Evolutionary conservation across 495 filamentous ascomycete genomes (phyloP).

Genomic region (Aspergillus ellipticus): DNA sequence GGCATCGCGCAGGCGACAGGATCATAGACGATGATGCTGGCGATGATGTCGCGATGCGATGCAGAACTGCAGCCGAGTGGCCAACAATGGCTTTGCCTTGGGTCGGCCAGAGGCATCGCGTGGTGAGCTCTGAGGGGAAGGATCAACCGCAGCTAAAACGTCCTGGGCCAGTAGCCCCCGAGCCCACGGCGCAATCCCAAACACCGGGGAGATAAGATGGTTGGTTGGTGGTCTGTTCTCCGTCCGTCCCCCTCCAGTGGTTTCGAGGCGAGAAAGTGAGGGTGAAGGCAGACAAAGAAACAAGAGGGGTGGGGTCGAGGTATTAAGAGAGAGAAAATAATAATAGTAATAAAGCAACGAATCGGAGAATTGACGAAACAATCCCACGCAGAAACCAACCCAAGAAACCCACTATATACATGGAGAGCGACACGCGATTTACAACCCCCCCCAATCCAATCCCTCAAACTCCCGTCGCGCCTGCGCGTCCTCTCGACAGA

Average conservation of each 20-base stretch:
- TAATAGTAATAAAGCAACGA: neutral
- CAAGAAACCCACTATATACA: constrained; percentile 5
- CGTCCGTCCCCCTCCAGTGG: neutral
- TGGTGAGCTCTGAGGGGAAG: constrained; percentile 8
- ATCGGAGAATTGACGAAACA: too few species aligned
- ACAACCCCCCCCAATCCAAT: neutral
- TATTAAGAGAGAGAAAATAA: too few species aligned
- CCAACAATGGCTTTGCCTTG: constrained; percentile 14
- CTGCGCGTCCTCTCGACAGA: neutral
- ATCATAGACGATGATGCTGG: neutral
- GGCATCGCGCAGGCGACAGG: too few species aligned
- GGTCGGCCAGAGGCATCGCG: constrained; percentile 1
- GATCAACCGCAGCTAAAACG: constrained; percentile 15
- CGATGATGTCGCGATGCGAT: neutral
- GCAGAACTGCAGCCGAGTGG: constrained; percentile 13
- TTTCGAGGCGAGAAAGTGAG: neutral
- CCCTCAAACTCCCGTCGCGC: neutral
- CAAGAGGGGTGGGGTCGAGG: neutral
- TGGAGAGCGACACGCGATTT: neutral
- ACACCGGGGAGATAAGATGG: constrained; percentile 15
- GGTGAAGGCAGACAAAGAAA: neutral
- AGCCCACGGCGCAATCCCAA: constrained; percentile 13
- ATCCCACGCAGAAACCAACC: too few species aligned
- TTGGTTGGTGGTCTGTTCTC: constrained; percentile 8
- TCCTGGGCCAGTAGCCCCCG: constrained; percentile 9